Conservation (phyloP, 306 rosid species). For the Sophora flavescens region DNA sequence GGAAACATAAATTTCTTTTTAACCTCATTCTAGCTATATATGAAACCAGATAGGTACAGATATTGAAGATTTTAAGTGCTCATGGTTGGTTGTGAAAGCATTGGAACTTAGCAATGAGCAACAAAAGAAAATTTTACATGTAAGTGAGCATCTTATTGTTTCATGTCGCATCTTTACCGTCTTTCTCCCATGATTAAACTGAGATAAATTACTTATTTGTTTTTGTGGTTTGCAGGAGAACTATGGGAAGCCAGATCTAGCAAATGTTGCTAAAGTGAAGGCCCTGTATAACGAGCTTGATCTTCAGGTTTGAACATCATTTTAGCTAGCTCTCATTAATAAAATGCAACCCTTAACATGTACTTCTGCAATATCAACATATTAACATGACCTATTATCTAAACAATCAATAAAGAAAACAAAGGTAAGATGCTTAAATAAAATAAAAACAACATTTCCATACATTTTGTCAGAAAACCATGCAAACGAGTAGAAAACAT, state of each 20-base stretch:
- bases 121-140: conserved; percentile 78
- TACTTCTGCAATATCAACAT: conserved; percentile 2
- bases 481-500: conserved; percentile 33
- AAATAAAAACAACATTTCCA: not conserved
- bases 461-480: not conserved
- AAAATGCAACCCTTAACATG: not conserved
- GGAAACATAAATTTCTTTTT: conserved; percentile 23
- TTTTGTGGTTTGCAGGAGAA: conserved; percentile 63
- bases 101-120: conserved; percentile 72
- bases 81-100: conserved; percentile 95
- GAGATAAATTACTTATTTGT: conserved; percentile 4
- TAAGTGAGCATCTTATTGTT: conserved; percentile 48
- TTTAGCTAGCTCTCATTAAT: not conserved
- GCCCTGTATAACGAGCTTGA: conserved; percentile 74
- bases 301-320: conserved; percentile 69
- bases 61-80: conserved; percentile 96
- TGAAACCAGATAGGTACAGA: conserved; percentile 88
- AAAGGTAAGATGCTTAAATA: conserved; percentile 31
- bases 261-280: conserved; percentile 75
- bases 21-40: conserved; percentile 47
- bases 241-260: conserved; percentile 76
- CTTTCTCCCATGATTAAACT: conserved; percentile 23
- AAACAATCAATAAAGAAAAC: not conserved
- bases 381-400: conserved; percentile 24
- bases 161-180: not conserved